Percentiles rank a stretch among this genome's conserved stretches.
These are phyloP conservation scores for Parafenestella ontariensis DNA, from an alignment of 2,329 filamentous ascomycete genomes.

Conservation along the genomic window DNA sequence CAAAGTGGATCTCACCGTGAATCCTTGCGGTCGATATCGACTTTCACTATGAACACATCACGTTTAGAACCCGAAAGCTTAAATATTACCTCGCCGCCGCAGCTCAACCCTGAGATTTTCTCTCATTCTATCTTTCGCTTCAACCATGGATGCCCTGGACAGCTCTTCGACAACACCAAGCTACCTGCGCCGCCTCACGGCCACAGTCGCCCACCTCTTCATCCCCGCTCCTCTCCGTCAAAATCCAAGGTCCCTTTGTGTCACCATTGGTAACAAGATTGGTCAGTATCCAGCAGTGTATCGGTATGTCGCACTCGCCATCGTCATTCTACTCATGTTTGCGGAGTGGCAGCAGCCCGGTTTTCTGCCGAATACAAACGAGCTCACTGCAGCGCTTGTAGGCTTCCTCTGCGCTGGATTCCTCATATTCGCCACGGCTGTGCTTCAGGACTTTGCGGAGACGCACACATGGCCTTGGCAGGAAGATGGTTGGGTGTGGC, in stretches of 20 bases:
- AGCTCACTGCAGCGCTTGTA: background rate
- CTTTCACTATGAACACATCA: too few relatives aligned
- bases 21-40: too few relatives aligned
- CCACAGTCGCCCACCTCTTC: background rate
- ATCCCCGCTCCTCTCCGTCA: constrained; percentile 3
- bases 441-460: background rate
- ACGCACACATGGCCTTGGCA: constrained; percentile 6
- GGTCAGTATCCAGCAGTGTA: too few relatives aligned
- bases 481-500: constrained; percentile 6
- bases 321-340: background rate
- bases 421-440: background rate
- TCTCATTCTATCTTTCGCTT: too few relatives aligned
- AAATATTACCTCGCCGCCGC: too few relatives aligned
- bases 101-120: too few relatives aligned
- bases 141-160: too few relatives aligned
- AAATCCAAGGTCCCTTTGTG: background rate
- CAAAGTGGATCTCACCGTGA: too few relatives aligned
- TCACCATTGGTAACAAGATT: background rate
- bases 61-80: too few relatives aligned
- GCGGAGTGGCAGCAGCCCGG: constrained; percentile 8
- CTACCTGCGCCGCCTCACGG: too few relatives aligned
- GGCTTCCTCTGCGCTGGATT: background rate
- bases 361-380: background rate
- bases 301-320: background rate
- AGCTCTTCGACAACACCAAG: too few relatives aligned